phyloP scores from a whole-genome alignment of 768 basidiomycete genomes.

The Collybia sp. region DNA sequence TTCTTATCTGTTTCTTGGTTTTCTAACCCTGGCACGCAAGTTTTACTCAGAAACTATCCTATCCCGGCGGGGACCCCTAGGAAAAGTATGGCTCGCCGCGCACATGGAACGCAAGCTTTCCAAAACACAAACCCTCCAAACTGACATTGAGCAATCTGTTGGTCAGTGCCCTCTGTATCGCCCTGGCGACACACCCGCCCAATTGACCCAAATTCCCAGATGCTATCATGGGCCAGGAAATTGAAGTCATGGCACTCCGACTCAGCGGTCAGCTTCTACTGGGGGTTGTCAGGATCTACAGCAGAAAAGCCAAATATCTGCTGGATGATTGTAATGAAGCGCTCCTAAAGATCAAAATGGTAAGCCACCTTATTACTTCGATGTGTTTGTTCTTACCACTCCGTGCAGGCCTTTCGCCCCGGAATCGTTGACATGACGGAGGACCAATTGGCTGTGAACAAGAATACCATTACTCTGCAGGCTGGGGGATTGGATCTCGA shows the following conservation, averaged over 20 bases:
- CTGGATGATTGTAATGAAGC: conserved; percentile 98
- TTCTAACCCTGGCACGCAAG: conserved; percentile 29
- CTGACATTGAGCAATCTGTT: conserved; percentile 92
- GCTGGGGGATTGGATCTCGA: conserved; percentile 76
- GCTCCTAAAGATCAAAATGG: conserved; percentile 92
- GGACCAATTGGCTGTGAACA: conserved; percentile 83
- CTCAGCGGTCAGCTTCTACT: conserved; percentile 95
- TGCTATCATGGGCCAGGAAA: conserved; percentile 92
- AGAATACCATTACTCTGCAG: conserved; percentile 85
- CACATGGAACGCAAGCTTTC: conserved; percentile 98
- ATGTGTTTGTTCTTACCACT: neutral
- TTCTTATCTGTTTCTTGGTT: neutral
- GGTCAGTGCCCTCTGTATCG: conserved; percentile 41
- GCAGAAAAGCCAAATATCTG: conserved; percentile 95
- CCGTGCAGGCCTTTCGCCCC: conserved; percentile 80
- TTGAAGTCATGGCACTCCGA: conserved; percentile 90
- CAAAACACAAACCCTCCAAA: conserved; percentile 91
- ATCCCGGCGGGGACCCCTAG: conserved; percentile 89
- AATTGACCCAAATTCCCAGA: conserved; percentile 31
- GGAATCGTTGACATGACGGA: conserved; percentile 96
- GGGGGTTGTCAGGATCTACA: conserved; percentile 97
- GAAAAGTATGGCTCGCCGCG: conserved; percentile 98
- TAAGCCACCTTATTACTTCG: conserved; percentile 19
- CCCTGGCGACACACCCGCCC: neutral
- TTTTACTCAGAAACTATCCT: conserved; percentile 94